phyloP scores from a whole-genome alignment of 164 flowering plant genomes.

The Nymphaea thermarum region DNA sequence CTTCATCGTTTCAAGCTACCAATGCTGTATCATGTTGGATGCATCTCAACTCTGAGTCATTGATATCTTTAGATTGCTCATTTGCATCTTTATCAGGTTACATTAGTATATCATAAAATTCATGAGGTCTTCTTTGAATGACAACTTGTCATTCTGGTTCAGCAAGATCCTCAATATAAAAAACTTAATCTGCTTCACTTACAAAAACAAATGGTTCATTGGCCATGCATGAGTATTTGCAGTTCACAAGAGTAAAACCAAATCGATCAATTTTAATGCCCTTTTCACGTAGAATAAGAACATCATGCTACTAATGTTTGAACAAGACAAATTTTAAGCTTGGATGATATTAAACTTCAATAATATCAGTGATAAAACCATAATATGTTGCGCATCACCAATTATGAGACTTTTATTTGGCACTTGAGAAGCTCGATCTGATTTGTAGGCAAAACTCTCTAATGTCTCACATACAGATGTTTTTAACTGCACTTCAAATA shows the following conservation, averaged over 20 bases:
- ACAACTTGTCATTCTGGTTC: background rate
- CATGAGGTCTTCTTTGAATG: background rate
- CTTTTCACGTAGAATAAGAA: background rate
- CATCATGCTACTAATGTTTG: background rate
- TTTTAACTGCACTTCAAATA: background rate
- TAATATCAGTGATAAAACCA: background rate
- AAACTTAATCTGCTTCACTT: background rate
- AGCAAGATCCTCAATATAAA: background rate
- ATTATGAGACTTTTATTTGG: background rate
- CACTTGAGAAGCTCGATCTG: background rate
- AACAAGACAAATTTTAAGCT: background rate
- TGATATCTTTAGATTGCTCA: too few relatives aligned
- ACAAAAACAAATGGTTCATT: background rate
- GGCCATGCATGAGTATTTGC: background rate
- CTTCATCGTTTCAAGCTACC: too few relatives aligned
- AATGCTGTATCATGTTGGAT: too few relatives aligned
- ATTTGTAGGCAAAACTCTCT: background rate
- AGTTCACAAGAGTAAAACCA: background rate
- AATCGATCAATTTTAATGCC: background rate
- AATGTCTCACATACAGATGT: background rate
- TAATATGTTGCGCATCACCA: background rate
- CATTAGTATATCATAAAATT: too few relatives aligned
- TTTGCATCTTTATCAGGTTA: too few relatives aligned
- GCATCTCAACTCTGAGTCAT: too few relatives aligned
- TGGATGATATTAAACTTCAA: too few relatives aligned